These are phyloP conservation scores for Lignosus rhinocerotis DNA, from an alignment of 1,284 basidiomycete genomes.

Conservation along the genomic window DNA sequence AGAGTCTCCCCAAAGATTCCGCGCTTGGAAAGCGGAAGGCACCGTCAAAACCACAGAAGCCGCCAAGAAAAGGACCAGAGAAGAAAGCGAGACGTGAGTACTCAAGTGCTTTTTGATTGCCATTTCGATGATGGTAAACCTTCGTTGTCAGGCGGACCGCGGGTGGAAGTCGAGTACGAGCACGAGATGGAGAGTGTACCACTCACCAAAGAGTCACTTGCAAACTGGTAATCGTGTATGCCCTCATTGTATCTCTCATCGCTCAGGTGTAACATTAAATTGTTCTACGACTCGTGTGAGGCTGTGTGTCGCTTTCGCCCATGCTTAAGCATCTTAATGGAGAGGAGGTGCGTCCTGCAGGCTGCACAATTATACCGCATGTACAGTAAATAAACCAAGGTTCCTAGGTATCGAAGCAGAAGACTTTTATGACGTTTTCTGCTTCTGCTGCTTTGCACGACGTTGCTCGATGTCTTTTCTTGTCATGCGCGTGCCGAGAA, in stretches of 20 bases:
- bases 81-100: conserved; percentile 62
- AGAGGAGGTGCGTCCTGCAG: not conserved
- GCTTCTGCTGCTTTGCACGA: conserved; percentile 30
- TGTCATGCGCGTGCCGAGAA: conserved; percentile 84
- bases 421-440: conserved; percentile 11
- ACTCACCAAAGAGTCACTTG: conserved; percentile 54
- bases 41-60: conserved; percentile 37
- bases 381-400: not conserved
- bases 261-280: conserved; percentile 1
- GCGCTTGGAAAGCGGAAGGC: conserved; percentile 72
- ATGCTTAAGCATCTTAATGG: not conserved
- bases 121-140: conserved; percentile 11
- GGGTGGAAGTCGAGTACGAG: conserved; percentile 95
- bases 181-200: conserved; percentile 79
- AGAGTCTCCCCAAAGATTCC: conserved; percentile 35
- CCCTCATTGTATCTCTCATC: not conserved
- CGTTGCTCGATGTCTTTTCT: conserved; percentile 61
- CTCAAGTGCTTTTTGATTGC: conserved; percentile 20
- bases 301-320: too few species aligned
- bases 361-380: not conserved
- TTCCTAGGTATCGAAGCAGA: conserved; percentile 6
- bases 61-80: conserved; percentile 51
- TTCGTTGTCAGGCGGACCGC: conserved; percentile 59
- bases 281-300: conserved; percentile 1
- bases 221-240: conserved; percentile 51